These are phyloP conservation scores for Emergomyces orientalis DNA, from an alignment of 2,329 filamentous ascomycete species.

Conservation along the genomic window DNA sequence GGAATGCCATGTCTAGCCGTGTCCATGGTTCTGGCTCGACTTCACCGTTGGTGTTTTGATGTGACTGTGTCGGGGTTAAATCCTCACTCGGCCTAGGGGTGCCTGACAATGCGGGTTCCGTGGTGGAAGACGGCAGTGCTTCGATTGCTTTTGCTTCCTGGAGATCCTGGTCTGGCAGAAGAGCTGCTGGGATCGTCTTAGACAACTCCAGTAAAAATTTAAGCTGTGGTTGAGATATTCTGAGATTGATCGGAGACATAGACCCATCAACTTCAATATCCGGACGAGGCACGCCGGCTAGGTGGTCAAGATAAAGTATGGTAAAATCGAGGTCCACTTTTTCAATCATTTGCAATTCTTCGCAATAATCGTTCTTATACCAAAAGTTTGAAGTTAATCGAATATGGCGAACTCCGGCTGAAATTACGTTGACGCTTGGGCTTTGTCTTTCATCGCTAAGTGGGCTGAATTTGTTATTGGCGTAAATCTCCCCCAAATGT, in stretches of 20 bases:
- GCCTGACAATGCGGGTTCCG: constrained; percentile 24
- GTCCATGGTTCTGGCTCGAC: constrained; percentile 69
- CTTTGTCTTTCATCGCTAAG: constrained; percentile 67
- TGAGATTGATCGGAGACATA: constrained; percentile 88
- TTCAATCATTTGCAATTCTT: constrained; percentile 93
- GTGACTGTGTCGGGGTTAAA: constrained; percentile 27
- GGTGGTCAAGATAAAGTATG: constrained; percentile 84
- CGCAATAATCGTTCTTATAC: constrained; percentile 60
- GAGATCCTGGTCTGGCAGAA: constrained; percentile 63
- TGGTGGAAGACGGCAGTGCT: constrained; percentile 54
- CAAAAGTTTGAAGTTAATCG: constrained; percentile 82
- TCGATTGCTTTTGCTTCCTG: constrained; percentile 64
- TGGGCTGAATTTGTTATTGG: constrained; percentile 82
- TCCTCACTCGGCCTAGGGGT: constrained; percentile 21
- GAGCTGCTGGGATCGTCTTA: constrained; percentile 76
- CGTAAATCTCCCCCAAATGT: constrained; percentile 94
- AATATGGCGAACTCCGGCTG: constrained; percentile 84
- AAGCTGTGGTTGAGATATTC: constrained; percentile 81
- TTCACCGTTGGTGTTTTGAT: constrained; percentile 61
- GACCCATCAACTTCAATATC: constrained; percentile 85
- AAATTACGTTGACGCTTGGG: constrained; percentile 77
- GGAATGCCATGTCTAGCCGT: constrained; percentile 85
- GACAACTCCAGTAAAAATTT: constrained; percentile 83
- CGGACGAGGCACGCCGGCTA: constrained; percentile 63
- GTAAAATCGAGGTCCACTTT: constrained; percentile 91